Evolutionary conservation across 192 early-diverging fungal species (phyloP), one percentile per base, ranked within the genome.

Genomic region (Rhizoclosmatium sp.): DNA sequence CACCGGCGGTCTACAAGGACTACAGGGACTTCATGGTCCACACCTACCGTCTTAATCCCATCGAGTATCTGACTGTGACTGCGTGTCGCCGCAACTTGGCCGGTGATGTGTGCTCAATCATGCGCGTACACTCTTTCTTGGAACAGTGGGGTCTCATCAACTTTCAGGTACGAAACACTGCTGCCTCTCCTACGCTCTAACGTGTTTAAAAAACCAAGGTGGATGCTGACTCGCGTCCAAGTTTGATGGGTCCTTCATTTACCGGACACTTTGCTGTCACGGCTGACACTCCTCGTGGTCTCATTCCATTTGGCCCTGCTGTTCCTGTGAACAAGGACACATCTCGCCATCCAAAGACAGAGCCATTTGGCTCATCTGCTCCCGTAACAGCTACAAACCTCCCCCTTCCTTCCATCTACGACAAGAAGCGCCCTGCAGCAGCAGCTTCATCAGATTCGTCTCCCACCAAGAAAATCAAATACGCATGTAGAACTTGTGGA

Each of bases 131-230:
- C 85, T 95, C 97, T 2, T 97, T 99, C 74, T 86, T 99, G 62
- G 97, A 99, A 85, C 97, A 99, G 82, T 99, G 98, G 98, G 98
- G 98, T 1, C 86, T 99, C 44, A 95, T 99, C 80, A 99, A 99
- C 85, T 96, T 98, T 84, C 95, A 99, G 89, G 94, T 95, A 81
- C 31, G 31, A 31, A 31, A 31, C 31, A 31, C 31, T 31, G 31
- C 31, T 31, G 31, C 31, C 31, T 69, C 14, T 39, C 7, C 73
- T 47, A 64, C 56, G 62, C 1, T n/a, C 2, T 44, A 64, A 75
- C 4, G 62, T 19, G 5, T 2, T 71, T 16, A 56, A n/a, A 47
- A 16, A 66, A 54, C 42, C 2, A 21, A 80, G 79, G 71, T 71
- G 16, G 79, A 80, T 59, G 49, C 58, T 0, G 79, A 80, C 65